Base-by-base conservation (phyloP, 2,329 filamentous ascomycete genomes). In the Keithomyces neogunnii region DNA sequence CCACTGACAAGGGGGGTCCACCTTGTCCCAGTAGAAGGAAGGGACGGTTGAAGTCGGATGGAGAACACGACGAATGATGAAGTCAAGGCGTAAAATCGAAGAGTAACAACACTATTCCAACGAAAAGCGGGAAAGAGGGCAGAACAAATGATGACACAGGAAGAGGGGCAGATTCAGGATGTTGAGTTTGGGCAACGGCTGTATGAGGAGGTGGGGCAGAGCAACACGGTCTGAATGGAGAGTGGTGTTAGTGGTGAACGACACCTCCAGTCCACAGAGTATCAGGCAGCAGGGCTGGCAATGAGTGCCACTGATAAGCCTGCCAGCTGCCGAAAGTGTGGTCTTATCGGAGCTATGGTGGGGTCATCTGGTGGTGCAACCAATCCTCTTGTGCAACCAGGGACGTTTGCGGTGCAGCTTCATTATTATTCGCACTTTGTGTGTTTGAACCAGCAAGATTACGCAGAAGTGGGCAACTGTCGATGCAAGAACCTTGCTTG, bases 181-280 rank as follows among this genome's bases (percentile, higher is more conserved):
- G 30, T 45, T 32, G 9, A 45, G 40, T 44, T 19, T 30, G 39
- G 19, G 39, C 39, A 13, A 42, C 36, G 36, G 19, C 38, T 40
- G 28, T 45, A 42, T 40, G 46, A 29, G 43, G 43, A 52, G 47
- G 51, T 45, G 51, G 51, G 50, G 50, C 40, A 49, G 42, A 13
- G 8, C 11, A 19, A 19, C 19, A 19, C 19, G 19, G 19, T 19
- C 19, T 19, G 19, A 19, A 19, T 19, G 19, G 5, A 5, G 36
- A 11, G 36, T 38, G 11, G 19, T 38, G 36, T 11, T 38, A 38
- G 8, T 5, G 36, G 36, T 4, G 11, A 38, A 38, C 36, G 10
- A 38, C 11, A 11, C 11, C 36, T 13, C 2, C 11, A 10, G 36
- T 13, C 11, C 5, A 28, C 31, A 9, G 31, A 26, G 19, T 13